Conservation (phyloP, 441 rosid species). For the Codiaeum variegatum region DNA sequence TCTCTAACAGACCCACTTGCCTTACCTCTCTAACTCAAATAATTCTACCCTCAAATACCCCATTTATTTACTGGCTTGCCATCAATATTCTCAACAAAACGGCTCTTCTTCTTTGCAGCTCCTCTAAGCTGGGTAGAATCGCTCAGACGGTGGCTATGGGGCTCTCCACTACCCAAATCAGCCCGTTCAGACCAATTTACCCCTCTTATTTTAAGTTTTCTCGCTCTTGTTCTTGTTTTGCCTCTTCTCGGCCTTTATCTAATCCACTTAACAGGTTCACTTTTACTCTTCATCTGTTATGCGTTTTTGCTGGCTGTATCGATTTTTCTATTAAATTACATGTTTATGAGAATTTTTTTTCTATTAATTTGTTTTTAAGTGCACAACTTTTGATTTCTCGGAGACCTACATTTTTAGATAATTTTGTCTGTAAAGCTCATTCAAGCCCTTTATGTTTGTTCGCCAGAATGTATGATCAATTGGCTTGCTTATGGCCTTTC, state of each 20-base stretch:
- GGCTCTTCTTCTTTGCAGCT: slow-evolving; percentile 29
- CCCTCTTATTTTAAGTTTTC: slow-evolving; percentile 43
- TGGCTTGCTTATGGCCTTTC: background rate
- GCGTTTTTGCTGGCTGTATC: background rate
- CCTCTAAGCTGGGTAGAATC: slow-evolving; percentile 48
- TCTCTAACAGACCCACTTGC: slow-evolving; percentile 37
- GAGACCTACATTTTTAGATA: background rate
- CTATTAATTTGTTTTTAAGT: background rate
- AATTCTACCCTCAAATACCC: slow-evolving; percentile 6
- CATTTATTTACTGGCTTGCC: slow-evolving; percentile 20
- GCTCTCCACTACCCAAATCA: slow-evolving; percentile 42
- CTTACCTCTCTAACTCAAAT: background rate
- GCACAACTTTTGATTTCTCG: background rate
- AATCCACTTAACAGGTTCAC: slow-evolving; percentile 42
- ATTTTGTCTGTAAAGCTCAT: background rate
- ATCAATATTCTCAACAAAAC: slow-evolving; percentile 30
- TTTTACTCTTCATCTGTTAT: background rate
- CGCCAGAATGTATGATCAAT: background rate
- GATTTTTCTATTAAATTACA: background rate
- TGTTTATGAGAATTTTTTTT: background rate
- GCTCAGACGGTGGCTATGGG: slow-evolving; percentile 48
- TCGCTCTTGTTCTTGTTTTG: slow-evolving; percentile 34
- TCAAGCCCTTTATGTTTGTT: background rate
- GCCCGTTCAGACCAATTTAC: slow-evolving; percentile 39
- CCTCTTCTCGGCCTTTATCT: slow-evolving; percentile 24